A percentile compares a stretch with the other conserved stretches of the same genome.
Evolutionary conservation across 1,139 yeast species (phyloP).

Genomic region (Kodamaea sp.): DNA sequence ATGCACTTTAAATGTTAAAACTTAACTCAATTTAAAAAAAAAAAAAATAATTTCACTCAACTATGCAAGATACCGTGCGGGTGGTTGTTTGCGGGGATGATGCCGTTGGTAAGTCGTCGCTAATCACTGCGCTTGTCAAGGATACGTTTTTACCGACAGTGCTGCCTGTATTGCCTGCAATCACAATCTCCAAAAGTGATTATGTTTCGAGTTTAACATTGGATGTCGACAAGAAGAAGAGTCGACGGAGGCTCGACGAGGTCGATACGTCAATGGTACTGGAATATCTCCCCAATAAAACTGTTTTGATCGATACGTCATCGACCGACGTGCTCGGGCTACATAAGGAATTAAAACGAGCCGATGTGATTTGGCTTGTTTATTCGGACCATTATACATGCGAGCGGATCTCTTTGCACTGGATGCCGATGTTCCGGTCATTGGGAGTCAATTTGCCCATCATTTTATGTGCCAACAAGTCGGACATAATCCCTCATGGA

Average conservation of each 20-base stretch:
- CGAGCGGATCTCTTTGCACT: slow-evolving; percentile 82
- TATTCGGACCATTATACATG: slow-evolving; percentile 93
- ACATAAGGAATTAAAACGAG: slow-evolving; percentile 72
- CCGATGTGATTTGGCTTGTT: slow-evolving; percentile 90
- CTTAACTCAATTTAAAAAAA: no score
- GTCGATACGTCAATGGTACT: slow-evolving; percentile 17
- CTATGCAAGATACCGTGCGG: slow-evolving; percentile 21
- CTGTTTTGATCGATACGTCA: slow-evolving; percentile 76
- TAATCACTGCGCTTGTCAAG: slow-evolving; percentile 76
- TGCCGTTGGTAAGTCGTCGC: slow-evolving; percentile 77
- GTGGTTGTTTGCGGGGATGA: slow-evolving; percentile 97
- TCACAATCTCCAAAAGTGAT: slow-evolving; percentile 56
- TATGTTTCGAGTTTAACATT: slow-evolving; percentile 24
- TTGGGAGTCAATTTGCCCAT: slow-evolving; percentile 91
- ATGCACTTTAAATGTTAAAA: no score
- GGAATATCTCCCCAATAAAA: slow-evolving; percentile 57
- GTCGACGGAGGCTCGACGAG: slow-evolving; percentile 2
- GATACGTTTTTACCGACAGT: slow-evolving; percentile 54
- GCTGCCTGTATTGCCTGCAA: slow-evolving; percentile 55
- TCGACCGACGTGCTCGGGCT: slow-evolving; percentile 59
- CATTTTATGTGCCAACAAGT: slow-evolving; percentile 84
- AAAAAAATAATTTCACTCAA: no score
- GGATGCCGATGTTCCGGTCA: slow-evolving; percentile 92
- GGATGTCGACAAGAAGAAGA: slow-evolving; percentile 5
- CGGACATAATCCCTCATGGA: slow-evolving; percentile 40